These are phyloP conservation scores for Bruguiera parviflora DNA, from an alignment of 345 rosid genomes.

Conservation along the genomic window DNA sequence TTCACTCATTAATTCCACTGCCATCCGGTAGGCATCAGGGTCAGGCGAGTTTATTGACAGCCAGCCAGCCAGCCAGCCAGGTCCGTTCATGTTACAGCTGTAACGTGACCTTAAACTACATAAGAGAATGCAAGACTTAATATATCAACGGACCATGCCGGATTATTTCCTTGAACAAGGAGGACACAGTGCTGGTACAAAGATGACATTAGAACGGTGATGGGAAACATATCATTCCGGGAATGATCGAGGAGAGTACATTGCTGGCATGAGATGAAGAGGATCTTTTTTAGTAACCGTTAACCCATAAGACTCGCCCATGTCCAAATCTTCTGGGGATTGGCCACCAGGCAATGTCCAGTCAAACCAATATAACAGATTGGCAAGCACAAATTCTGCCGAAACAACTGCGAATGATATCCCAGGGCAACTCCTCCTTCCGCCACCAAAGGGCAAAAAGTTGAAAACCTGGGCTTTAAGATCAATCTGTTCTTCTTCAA, in stretches of 20 bases:
- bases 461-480: slow-evolving; percentile 1
- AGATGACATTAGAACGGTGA: not conserved
- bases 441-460: slow-evolving; percentile 21
- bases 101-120: too few species aligned
- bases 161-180: not conserved
- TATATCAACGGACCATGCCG: not conserved
- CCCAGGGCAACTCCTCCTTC: slow-evolving; percentile 27
- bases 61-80: too few species aligned
- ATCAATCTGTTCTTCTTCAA: slow-evolving; percentile 11
- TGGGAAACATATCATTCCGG: not conserved
- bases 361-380: slow-evolving; percentile 20
- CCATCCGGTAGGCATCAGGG: too few species aligned
- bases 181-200: not conserved
- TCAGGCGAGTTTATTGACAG: too few species aligned
- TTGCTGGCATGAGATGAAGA: slow-evolving; percentile 8
- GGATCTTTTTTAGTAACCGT: slow-evolving; percentile 13
- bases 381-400: slow-evolving; percentile 15
- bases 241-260: not conserved
- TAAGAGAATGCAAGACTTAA: too few species aligned
- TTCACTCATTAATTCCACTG: too few species aligned
- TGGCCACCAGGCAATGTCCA: slow-evolving; percentile 15
- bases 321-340: slow-evolving; percentile 12
- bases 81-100: too few species aligned
- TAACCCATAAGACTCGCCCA: slow-evolving; percentile 13
- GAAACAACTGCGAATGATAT: slow-evolving; percentile 4